phyloP scores from a whole-genome alignment of 169 alveolate genomes.

The Eimeria necatrix region DNA sequence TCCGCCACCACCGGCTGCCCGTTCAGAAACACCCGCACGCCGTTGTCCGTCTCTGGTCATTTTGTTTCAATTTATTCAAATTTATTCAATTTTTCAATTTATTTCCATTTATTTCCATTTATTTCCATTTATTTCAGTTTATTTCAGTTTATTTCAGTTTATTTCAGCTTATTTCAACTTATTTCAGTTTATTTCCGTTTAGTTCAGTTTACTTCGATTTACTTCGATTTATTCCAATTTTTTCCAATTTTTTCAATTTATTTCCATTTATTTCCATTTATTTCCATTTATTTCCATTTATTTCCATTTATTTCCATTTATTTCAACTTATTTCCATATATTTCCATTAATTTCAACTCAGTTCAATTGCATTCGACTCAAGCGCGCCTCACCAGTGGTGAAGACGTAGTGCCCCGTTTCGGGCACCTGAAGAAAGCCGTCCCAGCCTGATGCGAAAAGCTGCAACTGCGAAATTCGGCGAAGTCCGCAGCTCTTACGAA shows the following conservation, averaged over 20 bases:
- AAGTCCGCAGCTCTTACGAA: conserved; percentile 55
- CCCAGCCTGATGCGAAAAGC: conserved; percentile 81
- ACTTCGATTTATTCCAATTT: no score
- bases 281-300: no score
- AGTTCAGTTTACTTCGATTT: no score
- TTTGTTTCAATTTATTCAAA: not conserved
- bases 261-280: no score
- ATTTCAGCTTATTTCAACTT: no score
- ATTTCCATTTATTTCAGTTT: no score
- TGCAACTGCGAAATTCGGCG: not conserved
- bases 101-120: no score
- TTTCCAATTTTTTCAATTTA: no score
- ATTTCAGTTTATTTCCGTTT: no score
- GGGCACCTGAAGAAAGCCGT: conserved; percentile 87
- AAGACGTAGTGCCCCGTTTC: conserved; percentile 82
- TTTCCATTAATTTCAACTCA: not conserved
- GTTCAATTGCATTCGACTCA: not conserved
- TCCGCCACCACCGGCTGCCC: conserved; percentile 84
- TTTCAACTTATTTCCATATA: no score
- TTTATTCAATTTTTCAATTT: not conserved
- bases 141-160: no score
- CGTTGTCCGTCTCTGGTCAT: conserved; percentile 83
- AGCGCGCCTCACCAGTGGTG: conserved; percentile 56
- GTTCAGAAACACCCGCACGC: conserved; percentile 84
- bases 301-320: no score